Conservation (phyloP, 345 rosid species). For the Salix brachista region DNA sequence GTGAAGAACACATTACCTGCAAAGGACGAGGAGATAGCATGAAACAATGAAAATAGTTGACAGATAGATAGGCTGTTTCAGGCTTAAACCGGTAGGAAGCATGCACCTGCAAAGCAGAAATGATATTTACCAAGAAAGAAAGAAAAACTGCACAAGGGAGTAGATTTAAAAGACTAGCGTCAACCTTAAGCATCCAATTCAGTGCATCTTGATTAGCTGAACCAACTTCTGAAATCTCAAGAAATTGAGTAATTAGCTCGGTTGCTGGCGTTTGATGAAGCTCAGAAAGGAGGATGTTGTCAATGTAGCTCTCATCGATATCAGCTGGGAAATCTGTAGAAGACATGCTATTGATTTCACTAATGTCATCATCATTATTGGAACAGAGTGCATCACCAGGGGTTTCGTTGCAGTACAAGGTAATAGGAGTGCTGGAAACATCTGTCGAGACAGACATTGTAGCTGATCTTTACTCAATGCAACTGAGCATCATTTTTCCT, state of each 20-base stretch:
- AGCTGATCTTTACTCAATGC: too few relatives aligned
- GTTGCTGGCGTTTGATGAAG: constrained; percentile 22
- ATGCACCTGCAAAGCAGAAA: constrained; percentile 19
- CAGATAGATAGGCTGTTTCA: constrained; percentile 30
- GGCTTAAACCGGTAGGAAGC: constrained; percentile 27
- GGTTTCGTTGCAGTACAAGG: too few relatives aligned
- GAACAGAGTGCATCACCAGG: too few relatives aligned
- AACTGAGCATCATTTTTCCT: too few relatives aligned
- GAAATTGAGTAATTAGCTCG: not conserved
- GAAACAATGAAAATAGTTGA: constrained; percentile 38
- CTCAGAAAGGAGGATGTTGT: constrained; percentile 24
- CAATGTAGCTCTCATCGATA: constrained; percentile 19
- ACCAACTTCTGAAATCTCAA: constrained; percentile 11
- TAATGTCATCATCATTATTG: constrained; percentile 8
- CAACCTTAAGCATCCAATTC: constrained; percentile 38
- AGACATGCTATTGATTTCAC: not conserved
- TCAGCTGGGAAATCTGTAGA: not conserved
- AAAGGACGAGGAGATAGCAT: constrained; percentile 15
- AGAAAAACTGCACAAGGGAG: too few relatives aligned
- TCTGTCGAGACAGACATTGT: too few relatives aligned
- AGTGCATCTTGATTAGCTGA: constrained; percentile 30
- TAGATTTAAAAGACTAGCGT: not conserved
- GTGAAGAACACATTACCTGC: constrained; percentile 13
- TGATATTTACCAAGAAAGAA: not conserved
- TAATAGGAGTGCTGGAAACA: too few relatives aligned